A percentile compares a stretch with the other conserved stretches of the same genome.
Conservation (phyloP, 495 filamentous ascomycete genomes). For the Amphirosellinia nigrospora region DNA sequence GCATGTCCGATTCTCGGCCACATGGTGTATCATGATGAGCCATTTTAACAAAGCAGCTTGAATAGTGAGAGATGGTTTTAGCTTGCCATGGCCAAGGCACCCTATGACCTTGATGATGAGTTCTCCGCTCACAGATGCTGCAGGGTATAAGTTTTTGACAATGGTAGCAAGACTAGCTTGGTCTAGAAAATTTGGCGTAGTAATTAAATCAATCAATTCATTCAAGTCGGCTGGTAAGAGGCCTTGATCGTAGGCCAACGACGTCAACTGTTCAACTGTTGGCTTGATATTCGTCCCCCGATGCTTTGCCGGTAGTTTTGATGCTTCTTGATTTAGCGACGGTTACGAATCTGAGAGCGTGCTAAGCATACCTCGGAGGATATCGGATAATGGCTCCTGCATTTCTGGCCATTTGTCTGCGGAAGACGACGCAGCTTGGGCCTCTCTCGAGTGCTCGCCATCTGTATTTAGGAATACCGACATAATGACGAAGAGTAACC, state of each 20-base stretch:
- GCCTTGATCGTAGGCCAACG: conserved; percentile 68
- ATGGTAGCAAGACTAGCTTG: conserved; percentile 71
- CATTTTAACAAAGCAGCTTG: conserved; percentile 76
- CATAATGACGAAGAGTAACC: conserved; percentile 12
- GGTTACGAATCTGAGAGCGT: not conserved
- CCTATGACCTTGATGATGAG: conserved; percentile 72
- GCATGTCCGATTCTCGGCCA: conserved; percentile 67
- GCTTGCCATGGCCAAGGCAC: conserved; percentile 76
- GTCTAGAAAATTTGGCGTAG: conserved; percentile 70
- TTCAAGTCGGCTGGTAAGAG: conserved; percentile 64
- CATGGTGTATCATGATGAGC: conserved; percentile 78
- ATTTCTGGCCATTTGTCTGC: conserved; percentile 21
- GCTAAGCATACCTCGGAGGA: conserved; percentile 31
- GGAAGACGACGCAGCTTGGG: conserved; percentile 3
- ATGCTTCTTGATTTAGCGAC: conserved; percentile 44
- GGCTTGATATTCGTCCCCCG: conserved; percentile 50
- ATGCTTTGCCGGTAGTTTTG: conserved; percentile 56
- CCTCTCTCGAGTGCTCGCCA: not conserved
- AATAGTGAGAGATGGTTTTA: conserved; percentile 74
- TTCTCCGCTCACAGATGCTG: conserved; percentile 63
- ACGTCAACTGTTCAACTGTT: conserved; percentile 54
- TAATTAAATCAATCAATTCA: conserved; percentile 70
- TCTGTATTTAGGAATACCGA: not conserved
- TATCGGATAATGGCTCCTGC: conserved; percentile 30
- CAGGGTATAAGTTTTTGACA: conserved; percentile 78